A percentile compares a stretch with the other conserved stretches of the same genome.
Evolutionary conservation across 225 moss, liverwort and hornwort genomes (phyloP).

Genomic region (Lunularia cruciata): DNA sequence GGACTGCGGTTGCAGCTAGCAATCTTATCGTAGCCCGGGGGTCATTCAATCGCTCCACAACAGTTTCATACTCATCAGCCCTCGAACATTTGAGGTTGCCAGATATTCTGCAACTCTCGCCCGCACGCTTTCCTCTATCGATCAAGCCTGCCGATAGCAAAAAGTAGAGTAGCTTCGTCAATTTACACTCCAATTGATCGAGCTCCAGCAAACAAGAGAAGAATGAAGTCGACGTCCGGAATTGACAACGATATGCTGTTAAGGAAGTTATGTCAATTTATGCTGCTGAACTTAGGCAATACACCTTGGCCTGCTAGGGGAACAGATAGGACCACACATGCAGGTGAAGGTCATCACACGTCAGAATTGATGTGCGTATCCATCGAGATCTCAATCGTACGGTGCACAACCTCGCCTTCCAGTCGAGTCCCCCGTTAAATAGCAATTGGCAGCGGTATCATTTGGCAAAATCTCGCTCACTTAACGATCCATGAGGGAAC

Average conservation of each 20-base stretch:
- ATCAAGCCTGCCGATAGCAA: constrained; percentile 39
- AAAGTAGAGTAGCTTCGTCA: neutral
- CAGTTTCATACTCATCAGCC: constrained; percentile 42
- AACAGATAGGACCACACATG: too few species aligned
- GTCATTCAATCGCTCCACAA: constrained; percentile 47
- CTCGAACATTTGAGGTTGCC: constrained; percentile 28
- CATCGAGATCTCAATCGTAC: too few species aligned
- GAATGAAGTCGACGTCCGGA: too few species aligned
- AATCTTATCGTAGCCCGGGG: constrained; percentile 39
- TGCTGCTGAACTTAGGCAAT: too few species aligned
- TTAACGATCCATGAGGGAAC: neutral
- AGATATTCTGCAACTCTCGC: constrained; percentile 23
- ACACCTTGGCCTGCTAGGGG: too few species aligned
- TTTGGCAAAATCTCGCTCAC: constrained; percentile 7
- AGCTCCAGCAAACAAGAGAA: neutral
- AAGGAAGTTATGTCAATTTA: too few species aligned
- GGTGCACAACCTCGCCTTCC: too few species aligned
- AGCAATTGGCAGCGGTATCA: neutral
- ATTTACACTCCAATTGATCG: constrained; percentile 15
- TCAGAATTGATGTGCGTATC: too few species aligned
- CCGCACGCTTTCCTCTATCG: constrained; percentile 36
- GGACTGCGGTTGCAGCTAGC: constrained; percentile 42
- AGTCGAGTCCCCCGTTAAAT: too few species aligned
- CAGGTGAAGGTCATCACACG: neutral
- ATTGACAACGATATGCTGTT: too few species aligned